A percentile compares a stretch with the other conserved stretches of the same genome.
These are phyloP conservation scores for Suhomyces kilbournensis DNA, from an alignment of 805 yeast genomes.

Conservation along the genomic window DNA sequence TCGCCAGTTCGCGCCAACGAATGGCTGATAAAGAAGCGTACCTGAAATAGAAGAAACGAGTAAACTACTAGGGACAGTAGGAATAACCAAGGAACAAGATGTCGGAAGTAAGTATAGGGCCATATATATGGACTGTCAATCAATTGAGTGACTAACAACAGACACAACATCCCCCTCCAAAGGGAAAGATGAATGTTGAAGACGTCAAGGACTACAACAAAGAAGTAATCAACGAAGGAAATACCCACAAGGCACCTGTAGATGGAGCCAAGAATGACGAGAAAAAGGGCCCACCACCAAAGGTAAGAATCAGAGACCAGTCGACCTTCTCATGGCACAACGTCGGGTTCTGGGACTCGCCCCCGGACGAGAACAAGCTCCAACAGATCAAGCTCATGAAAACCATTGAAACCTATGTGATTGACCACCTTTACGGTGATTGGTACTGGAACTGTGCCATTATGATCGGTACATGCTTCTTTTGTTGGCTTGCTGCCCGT, in stretches of 20 bases:
- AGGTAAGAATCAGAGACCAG: constrained; percentile 23
- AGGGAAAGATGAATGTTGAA: constrained; percentile 4
- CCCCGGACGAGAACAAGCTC: constrained; percentile 20
- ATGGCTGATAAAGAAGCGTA: background rate
- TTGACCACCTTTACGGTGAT: constrained; percentile 69
- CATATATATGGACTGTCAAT: background rate
- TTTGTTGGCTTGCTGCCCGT: constrained; percentile 66
- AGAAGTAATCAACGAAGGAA: constrained; percentile 10
- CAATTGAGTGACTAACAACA: background rate
- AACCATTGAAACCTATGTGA: constrained; percentile 54
- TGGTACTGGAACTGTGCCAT: constrained; percentile 67
- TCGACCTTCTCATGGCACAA: constrained; percentile 41
- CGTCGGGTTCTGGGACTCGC: constrained; percentile 37
- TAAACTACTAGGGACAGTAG: background rate
- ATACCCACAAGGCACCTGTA: constrained; percentile 13
- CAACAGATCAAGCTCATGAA: constrained; percentile 24
- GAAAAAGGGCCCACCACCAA: constrained; percentile 8
- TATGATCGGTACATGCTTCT: constrained; percentile 67
- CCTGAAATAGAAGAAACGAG: background rate
- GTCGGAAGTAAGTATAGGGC: background rate
- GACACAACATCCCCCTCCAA: background rate
- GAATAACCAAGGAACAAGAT: background rate
- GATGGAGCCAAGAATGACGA: constrained; percentile 10
- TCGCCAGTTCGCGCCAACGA: background rate
- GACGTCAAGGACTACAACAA: constrained; percentile 13